Percentiles rank a stretch among this genome's conserved stretches.
Evolutionary conservation across 768 basidiomycete species (phyloP).

Genomic region (Mycena pura): DNA sequence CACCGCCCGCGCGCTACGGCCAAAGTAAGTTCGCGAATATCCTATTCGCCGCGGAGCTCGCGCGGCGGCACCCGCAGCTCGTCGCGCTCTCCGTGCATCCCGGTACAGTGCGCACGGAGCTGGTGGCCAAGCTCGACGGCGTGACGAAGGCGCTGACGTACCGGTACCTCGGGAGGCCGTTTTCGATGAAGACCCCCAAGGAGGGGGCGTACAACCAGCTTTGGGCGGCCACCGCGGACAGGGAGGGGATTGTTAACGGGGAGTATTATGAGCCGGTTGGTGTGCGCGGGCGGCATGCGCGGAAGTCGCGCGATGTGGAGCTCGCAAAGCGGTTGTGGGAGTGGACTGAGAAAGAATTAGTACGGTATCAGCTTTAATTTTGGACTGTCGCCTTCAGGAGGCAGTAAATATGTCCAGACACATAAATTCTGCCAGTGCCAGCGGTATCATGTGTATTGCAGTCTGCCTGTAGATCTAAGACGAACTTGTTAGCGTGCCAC

Average conservation of each 20-base stretch:
- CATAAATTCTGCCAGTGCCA: no score
- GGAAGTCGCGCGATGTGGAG: neutral
- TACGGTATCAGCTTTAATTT: neutral
- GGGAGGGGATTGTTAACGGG: neutral
- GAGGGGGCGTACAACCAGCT: constrained; percentile 10
- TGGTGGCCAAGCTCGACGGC: neutral
- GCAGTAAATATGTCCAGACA: no score
- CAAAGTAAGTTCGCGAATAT: constrained; percentile 17
- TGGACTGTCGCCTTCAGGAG: no score
- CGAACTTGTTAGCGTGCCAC: no score
- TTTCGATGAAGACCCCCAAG: neutral
- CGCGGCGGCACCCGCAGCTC: constrained; percentile 10
- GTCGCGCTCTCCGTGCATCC: constrained; percentile 6
- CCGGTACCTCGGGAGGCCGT: neutral
- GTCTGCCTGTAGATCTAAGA: no score
- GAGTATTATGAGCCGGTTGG: constrained; percentile 18
- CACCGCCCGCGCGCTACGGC: constrained; percentile 4
- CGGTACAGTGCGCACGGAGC: neutral
- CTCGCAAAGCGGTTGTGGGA: constrained; percentile 14
- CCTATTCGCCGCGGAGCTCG: constrained; percentile 6
- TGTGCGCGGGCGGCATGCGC: neutral
- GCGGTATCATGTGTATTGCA: no score
- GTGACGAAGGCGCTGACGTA: neutral
- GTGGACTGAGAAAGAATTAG: constrained; percentile 20
- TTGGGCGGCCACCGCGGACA: constrained; percentile 20